Conservation (phyloP, 1,139 yeast genomes). For the Kurtzmaniella quercitrusa region DNA sequence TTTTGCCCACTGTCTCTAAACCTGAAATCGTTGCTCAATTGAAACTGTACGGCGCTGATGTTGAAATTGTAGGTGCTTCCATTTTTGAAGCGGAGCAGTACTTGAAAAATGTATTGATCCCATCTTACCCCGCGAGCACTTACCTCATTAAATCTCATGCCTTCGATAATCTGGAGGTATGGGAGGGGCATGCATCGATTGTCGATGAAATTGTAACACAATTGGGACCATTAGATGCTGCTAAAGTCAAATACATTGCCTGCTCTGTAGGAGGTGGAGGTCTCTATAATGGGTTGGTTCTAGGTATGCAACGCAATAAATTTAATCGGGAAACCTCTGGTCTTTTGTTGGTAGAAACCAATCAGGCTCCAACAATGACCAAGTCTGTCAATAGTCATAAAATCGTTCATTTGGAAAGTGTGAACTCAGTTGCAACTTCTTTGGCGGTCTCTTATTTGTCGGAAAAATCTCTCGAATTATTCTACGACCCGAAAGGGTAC, state of each 20-base stretch:
- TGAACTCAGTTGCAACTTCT: slow-evolving; percentile 56
- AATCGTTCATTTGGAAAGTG: slow-evolving; percentile 39
- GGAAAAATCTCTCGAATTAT: slow-evolving; percentile 38
- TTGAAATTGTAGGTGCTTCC: slow-evolving; percentile 49
- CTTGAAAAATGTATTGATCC: slow-evolving; percentile 24
- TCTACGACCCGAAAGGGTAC: slow-evolving; percentile 25
- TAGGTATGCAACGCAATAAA: slow-evolving; percentile 45
- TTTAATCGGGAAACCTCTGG: slow-evolving; percentile 39
- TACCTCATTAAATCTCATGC: slow-evolving; percentile 63
- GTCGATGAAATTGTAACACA: slow-evolving; percentile 54
- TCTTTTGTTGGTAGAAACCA: slow-evolving; percentile 51
- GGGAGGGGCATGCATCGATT: slow-evolving; percentile 66
- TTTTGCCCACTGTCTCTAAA: slow-evolving; percentile 51
- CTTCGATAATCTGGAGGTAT: slow-evolving; percentile 55
- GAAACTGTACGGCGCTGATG: slow-evolving; percentile 49
- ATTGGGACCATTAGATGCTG: slow-evolving; percentile 20
- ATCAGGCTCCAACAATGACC: slow-evolving; percentile 55
- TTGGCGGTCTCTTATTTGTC: slow-evolving; percentile 59
- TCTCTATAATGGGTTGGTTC: slow-evolving; percentile 56
- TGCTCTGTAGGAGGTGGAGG: slow-evolving; percentile 80
- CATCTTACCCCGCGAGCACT: slow-evolving; percentile 10
- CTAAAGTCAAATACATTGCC: slow-evolving; percentile 51
- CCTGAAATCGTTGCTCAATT: slow-evolving; percentile 23
- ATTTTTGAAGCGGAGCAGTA: slow-evolving; percentile 67
- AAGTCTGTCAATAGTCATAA: slow-evolving; percentile 45